phyloP scores from a whole-genome alignment of 1,284 basidiomycete genomes.

The Cutaneotrichosporon sp. region DNA sequence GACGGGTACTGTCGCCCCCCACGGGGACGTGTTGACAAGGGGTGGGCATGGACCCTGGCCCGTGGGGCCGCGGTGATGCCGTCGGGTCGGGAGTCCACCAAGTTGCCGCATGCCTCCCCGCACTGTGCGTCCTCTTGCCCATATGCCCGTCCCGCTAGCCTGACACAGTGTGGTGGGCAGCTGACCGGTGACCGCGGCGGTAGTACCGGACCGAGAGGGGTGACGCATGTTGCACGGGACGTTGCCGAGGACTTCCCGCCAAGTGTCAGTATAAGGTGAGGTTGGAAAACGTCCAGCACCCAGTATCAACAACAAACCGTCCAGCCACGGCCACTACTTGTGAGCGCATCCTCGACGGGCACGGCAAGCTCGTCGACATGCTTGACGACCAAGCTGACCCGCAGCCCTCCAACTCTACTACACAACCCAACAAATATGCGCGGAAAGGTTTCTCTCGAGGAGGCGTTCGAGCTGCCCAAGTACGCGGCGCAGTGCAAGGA shows the following conservation, averaged over 20 bases:
- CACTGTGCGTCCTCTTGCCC: too few relatives aligned
- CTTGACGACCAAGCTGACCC: background rate
- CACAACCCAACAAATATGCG: constrained; percentile 17
- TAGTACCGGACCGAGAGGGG: background rate
- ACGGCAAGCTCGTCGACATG: too few relatives aligned
- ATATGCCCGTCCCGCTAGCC: too few relatives aligned
- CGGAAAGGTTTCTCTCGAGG: constrained; percentile 29
- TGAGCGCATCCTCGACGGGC: background rate
- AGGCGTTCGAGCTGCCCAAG: constrained; percentile 27
- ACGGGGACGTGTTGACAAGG: background rate
- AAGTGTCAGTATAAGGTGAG: background rate
- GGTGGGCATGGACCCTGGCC: background rate
- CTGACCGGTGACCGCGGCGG: background rate
- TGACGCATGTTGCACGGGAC: too few relatives aligned
- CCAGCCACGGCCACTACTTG: background rate
- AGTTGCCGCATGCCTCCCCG: too few relatives aligned
- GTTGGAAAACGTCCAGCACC: background rate
- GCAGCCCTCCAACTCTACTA: background rate
- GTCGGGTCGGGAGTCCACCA: background rate
- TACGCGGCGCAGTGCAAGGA: constrained; percentile 22
- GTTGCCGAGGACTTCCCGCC: too few relatives aligned
- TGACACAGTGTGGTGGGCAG: too few relatives aligned
- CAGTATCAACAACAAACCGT: background rate
- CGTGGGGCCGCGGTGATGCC: constrained; percentile 2
- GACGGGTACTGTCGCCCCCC: background rate